Evolutionary conservation across 768 basidiomycete genomes (phyloP).

Genomic region (Kondoa malvinella): DNA sequence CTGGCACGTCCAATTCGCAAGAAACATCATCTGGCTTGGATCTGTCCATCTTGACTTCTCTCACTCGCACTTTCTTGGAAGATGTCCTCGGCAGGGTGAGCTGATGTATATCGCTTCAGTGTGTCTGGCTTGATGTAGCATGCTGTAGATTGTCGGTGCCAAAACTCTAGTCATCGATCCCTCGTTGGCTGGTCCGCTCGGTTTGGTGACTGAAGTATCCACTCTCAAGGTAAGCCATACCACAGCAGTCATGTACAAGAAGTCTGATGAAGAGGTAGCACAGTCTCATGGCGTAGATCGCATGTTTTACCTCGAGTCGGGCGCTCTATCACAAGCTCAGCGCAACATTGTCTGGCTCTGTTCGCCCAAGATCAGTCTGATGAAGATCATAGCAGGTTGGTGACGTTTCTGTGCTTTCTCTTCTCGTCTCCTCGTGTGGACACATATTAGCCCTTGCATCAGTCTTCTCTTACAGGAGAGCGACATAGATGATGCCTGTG

Average conservation of each 20-base stretch:
- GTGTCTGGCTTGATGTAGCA: not conserved
- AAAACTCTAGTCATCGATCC: slow-evolving; percentile 93
- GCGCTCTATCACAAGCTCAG: slow-evolving; percentile 62
- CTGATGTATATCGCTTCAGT: not conserved
- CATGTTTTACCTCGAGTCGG: slow-evolving; percentile 97
- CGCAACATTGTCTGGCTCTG: slow-evolving; percentile 86
- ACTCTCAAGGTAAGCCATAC: slow-evolving; percentile 55
- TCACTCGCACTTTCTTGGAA: slow-evolving; percentile 7
- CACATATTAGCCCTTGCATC: slow-evolving; percentile 1
- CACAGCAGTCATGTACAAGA: not conserved
- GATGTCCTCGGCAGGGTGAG: slow-evolving; percentile 12
- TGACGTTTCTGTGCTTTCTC: slow-evolving; percentile 33
- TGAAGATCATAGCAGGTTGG: slow-evolving; percentile 69
- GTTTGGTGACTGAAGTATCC: slow-evolving; percentile 85
- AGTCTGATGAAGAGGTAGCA: not conserved
- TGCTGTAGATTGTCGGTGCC: slow-evolving; percentile 34
- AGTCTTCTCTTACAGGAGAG: not conserved
- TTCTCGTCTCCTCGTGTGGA: not conserved
- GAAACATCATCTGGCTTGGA: not conserved
- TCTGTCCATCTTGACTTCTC: slow-evolving; percentile 8
- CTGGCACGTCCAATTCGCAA: not conserved
- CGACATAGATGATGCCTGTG: not conserved
- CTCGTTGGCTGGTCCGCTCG: slow-evolving; percentile 71
- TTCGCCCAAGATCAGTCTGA: slow-evolving; percentile 63
- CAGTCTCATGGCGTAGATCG: slow-evolving; percentile 98